Conservation (phyloP, 2,329 filamentous ascomycete species). For the Aureobasidium mangrovei region DNA sequence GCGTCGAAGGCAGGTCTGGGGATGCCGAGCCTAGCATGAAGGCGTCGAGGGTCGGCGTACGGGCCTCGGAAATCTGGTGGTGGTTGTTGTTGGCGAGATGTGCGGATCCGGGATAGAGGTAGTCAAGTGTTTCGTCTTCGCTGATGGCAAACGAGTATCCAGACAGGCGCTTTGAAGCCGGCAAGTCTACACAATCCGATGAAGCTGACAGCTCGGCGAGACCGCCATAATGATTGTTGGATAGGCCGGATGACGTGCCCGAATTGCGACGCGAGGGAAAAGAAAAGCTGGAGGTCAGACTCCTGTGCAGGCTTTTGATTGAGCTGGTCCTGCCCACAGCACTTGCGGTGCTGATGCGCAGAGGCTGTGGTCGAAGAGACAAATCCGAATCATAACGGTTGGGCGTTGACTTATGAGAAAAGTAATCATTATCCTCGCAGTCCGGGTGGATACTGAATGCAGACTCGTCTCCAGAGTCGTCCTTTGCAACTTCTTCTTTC, state of each 20-base stretch:
- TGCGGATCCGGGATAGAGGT: not conserved
- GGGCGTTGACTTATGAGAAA: slow-evolving; percentile 17
- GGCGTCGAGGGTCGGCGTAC: slow-evolving; percentile 14
- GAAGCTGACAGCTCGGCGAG: not conserved
- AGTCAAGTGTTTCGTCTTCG: slow-evolving; percentile 8
- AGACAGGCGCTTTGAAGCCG: not conserved
- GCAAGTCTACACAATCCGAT: not conserved
- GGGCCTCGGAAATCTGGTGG: slow-evolving; percentile 1
- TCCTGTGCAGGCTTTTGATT: slow-evolving; percentile 8
- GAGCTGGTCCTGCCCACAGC: slow-evolving; percentile 10
- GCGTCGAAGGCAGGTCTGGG: not conserved
- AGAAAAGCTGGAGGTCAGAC: slow-evolving; percentile 8
- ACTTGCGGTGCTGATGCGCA: slow-evolving; percentile 14
- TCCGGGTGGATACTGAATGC: slow-evolving; percentile 33
- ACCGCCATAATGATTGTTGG: not conserved
- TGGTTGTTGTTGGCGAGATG: not conserved
- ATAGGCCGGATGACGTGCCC: not conserved
- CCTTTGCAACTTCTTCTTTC: not conserved
- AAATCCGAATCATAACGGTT: not conserved
- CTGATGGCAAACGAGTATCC: not conserved
- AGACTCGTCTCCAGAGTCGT: not conserved
- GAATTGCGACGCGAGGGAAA: slow-evolving; percentile 13
- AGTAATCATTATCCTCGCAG: slow-evolving; percentile 35
- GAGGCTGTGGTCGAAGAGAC: slow-evolving; percentile 13
- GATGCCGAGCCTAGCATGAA: slow-evolving; percentile 7